These are phyloP conservation scores for Botrytis pseudocinerea DNA, from an alignment of 2,329 filamentous ascomycete species.

Conservation along the genomic window DNA sequence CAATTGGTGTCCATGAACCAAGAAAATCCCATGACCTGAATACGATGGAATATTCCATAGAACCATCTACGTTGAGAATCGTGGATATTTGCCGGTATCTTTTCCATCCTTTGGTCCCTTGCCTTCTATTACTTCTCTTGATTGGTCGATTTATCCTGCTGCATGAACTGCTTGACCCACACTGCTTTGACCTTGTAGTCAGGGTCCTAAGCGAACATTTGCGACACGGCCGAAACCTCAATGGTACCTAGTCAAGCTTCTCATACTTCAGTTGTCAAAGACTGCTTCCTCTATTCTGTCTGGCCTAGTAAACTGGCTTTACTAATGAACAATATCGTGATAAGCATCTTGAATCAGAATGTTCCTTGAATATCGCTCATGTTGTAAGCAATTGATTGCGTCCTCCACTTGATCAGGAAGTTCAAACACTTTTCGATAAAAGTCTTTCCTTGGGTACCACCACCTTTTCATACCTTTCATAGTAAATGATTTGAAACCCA, in stretches of 20 bases:
- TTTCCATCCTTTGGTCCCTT: background rate
- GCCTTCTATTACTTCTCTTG: background rate
- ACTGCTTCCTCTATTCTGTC: constrained; percentile 23
- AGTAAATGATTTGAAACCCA: constrained; percentile 29
- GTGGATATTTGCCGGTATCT: background rate
- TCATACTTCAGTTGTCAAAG: constrained; percentile 26
- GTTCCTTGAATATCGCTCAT: background rate
- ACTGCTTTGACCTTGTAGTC: constrained; percentile 22
- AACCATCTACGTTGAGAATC: constrained; percentile 18
- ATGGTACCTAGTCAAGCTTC: constrained; percentile 35
- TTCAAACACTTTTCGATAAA: constrained; percentile 8
- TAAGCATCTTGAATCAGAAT: background rate
- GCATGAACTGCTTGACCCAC: constrained; percentile 31
- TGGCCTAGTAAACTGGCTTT: constrained; percentile 16
- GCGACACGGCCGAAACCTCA: constrained; percentile 39
- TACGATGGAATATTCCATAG: constrained; percentile 14
- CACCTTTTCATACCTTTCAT: constrained; percentile 18
- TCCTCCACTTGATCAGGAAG: background rate
- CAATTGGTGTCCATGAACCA: background rate
- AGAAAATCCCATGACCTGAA: background rate
- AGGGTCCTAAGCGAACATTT: constrained; percentile 36
- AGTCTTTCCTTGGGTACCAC: background rate
- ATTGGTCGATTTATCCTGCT: constrained; percentile 17
- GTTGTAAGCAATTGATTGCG: constrained; percentile 18
- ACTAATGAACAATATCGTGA: background rate